Base-by-base conservation (phyloP, 1,284 basidiomycete genomes). In the Uromyces viciae-fabae region DNA sequence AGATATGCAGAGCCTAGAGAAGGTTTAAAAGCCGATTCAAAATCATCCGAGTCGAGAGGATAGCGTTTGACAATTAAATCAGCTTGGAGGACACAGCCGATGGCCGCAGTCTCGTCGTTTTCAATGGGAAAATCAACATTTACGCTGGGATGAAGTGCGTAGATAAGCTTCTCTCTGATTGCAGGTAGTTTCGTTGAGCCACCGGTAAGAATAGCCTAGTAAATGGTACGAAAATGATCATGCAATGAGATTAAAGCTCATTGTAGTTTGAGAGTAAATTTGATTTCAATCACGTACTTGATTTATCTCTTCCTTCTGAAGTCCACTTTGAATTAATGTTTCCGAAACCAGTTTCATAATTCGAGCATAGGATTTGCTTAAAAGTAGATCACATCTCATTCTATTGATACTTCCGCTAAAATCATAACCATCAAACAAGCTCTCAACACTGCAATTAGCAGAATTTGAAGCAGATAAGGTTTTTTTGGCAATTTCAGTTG, bases 401-500 rank as follows among this genome's bases (percentile, higher is more conserved):
- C 94, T 90, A 87, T 98, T 98, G 88, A 99, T 91, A n/a, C 91
- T 90, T 11, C 92, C 92, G 15, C 93, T 95, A 85, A 93, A 95
- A 87, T 99, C 97, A 77, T 93, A 86, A 14, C 97, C 96, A 83
- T 97, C 95, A 86, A 97, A 96, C 83, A 99, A 89, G 0, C 92
- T 94, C 88, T 99, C 95, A 83, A 99, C 93, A 58, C 88, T 88
- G 87, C 94, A 95, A 5, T 95, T 95, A 3, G 93, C 91, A 58
- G 93, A 92, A 19, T 92, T 90, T 52, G 92, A 93, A 0, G 96
- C 96, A 73, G 91, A 92, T 82, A 99, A 89, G 0, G 94, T 95
- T 83, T 95, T 91, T 87, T 99, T 99, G 56, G 95, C 96, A 86
- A 95, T 92, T 86, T 98, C 95, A 82, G 97, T 91, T 25, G 95